Percentiles rank a stretch among this genome's conserved stretches.
These are phyloP conservation scores for Pestalotiopsis sp. DNA, from an alignment of 2,329 filamentous ascomycete genomes.

Conservation along the genomic window DNA sequence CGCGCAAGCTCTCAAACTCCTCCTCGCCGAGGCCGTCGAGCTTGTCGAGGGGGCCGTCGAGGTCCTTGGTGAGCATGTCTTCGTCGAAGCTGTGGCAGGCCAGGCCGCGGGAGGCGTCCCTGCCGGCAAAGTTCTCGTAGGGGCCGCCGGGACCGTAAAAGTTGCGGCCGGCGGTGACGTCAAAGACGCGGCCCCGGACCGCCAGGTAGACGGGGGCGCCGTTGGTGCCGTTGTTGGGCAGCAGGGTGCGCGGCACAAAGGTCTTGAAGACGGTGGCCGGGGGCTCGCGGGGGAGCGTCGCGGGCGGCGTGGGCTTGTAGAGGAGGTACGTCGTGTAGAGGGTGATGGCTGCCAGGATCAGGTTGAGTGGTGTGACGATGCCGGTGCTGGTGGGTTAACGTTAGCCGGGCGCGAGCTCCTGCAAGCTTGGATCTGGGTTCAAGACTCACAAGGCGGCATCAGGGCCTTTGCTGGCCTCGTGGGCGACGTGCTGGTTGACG, in stretches of 20 bases:
- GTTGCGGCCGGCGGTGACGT: constrained; percentile 82
- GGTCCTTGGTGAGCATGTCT: constrained; percentile 90
- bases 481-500: constrained; percentile 56
- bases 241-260: constrained; percentile 79
- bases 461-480: constrained; percentile 51
- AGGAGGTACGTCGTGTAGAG: constrained; percentile 61
- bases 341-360: constrained; percentile 58
- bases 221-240: constrained; percentile 79
- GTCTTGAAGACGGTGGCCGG: constrained; percentile 65
- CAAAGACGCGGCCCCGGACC: constrained; percentile 90
- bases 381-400: constrained; percentile 33
- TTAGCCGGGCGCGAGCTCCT: constrained; percentile 11
- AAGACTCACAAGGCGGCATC: constrained; percentile 33
- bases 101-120: constrained; percentile 85
- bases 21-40: constrained; percentile 72
- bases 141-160: constrained; percentile 96
- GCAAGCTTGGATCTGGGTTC: not conserved
- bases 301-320: constrained; percentile 49
- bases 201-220: constrained; percentile 81
- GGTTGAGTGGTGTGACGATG: constrained; percentile 64
- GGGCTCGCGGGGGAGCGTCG: constrained; percentile 51
- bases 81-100: constrained; percentile 92
- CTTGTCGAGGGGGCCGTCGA: constrained; percentile 80
- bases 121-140: constrained; percentile 93
- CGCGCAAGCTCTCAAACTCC: constrained; percentile 79